Base-by-base conservation (phyloP, 2,329 filamentous ascomycete genomes). In the Neoascochyta sp. region DNA sequence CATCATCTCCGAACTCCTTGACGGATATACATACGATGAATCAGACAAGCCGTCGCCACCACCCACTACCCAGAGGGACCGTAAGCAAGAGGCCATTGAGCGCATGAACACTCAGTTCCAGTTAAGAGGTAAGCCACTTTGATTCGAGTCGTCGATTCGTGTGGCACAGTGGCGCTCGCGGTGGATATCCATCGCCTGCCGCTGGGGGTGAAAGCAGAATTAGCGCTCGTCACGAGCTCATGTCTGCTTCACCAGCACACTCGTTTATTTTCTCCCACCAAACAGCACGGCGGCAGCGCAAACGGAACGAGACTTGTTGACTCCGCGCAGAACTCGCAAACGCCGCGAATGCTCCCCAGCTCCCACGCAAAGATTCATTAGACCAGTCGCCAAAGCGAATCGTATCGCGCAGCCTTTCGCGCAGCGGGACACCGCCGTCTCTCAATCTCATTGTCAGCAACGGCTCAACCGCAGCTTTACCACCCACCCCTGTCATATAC, bases 1-100 rank as follows among this genome's bases (percentile, higher is more conserved):
- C 34, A 44, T 64, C 16, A 47, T 64, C 41, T 63, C 58, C 50
- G 53, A 56, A 32, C 43, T 64, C 22, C 42, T 64, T 23, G 58
- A 57, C 36, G 59, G 56, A n/a, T 64, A 64, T 42, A 56, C 53
- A 13, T 57, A 41, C 25, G 30, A 33, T 7, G 28, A 35, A 5
- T 53, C 49, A 4, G 60, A 60, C 29, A 45, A 34, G 9, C 57
- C 54, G 17, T 52, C 56, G 14, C 47, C 52, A 19, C 47, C 44
- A 25, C 43, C 43, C 30, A 45, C 56, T 26, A 42, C 41, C 27
- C 30, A 39, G 24, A 38, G 40, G 31, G 52, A 52, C 16, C 54
- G 54, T 30, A 47, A 52, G 11, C 43, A 52, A 7, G 47, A 52
- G 16, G 41, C 50, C 24, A 36, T 47, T 17, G 35, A 41, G 36